phyloP scores from a whole-genome alignment of 495 filamentous ascomycete species.

The Neurospora sp. region DNA sequence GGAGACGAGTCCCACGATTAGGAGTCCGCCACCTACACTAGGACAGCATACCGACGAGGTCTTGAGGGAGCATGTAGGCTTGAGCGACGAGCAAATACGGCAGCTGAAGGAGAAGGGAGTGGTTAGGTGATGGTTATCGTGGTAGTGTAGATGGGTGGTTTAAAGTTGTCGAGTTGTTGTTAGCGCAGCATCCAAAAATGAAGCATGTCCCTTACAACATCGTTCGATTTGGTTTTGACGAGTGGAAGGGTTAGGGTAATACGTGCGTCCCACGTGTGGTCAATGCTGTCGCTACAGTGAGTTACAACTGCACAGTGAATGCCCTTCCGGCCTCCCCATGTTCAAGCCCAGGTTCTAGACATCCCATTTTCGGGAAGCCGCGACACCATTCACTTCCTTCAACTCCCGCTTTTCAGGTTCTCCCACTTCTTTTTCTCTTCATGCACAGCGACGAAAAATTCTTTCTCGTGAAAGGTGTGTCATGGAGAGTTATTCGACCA shows the following conservation, averaged over 20 bases:
- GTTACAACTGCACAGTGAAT: not conserved
- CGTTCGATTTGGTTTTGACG: constrained; percentile 23
- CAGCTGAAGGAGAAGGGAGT: constrained; percentile 58
- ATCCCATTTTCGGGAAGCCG: not conserved
- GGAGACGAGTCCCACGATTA: constrained; percentile 63
- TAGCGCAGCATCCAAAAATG: constrained; percentile 24
- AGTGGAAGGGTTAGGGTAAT: not conserved
- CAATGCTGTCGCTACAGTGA: not conserved
- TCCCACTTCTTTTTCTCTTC: not conserved
- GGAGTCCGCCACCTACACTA: constrained; percentile 72
- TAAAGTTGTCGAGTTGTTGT: not conserved
- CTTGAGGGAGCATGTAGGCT: constrained; percentile 53
- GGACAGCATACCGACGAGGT: constrained; percentile 92
- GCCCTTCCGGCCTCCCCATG: not conserved
- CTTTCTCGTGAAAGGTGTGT: not conserved
- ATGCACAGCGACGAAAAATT: not conserved
- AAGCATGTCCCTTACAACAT: constrained; percentile 46
- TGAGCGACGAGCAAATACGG: constrained; percentile 51
- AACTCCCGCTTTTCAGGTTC: not conserved
- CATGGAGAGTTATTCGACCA: not conserved
- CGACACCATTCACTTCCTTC: not conserved
- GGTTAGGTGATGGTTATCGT: constrained; percentile 29
- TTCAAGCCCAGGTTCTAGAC: not conserved
- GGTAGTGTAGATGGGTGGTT: constrained; percentile 22
- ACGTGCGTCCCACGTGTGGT: constrained; percentile 14